A percentile compares a stretch with the other conserved stretches of the same genome.
Evolutionary conservation across 257 asterid species (phyloP).

Genomic region (Sherardia arvensis): DNA sequence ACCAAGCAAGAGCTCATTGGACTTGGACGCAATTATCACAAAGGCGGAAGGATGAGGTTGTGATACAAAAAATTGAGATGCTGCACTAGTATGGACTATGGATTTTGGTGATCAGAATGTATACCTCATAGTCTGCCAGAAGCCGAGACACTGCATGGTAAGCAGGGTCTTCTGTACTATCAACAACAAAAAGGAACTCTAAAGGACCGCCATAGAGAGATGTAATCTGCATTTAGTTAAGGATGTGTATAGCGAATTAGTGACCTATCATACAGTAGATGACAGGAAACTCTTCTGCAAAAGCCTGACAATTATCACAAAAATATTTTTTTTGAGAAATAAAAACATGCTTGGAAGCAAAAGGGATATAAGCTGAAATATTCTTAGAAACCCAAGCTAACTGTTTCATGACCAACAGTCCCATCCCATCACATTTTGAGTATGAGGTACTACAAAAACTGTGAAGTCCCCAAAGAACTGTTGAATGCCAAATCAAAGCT

Average conservation of each 20-base stretch:
- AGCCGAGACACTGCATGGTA: constrained; percentile 65
- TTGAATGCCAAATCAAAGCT: background rate
- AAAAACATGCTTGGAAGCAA: background rate
- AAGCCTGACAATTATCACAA: background rate
- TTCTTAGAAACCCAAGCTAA: background rate
- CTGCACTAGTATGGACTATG: background rate
- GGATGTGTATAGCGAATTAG: constrained; percentile 6
- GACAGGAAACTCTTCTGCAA: background rate
- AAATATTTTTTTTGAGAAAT: no score
- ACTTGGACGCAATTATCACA: background rate
- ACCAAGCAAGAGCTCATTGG: background rate
- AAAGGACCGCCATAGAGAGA: constrained; percentile 91
- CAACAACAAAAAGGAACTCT: constrained; percentile 89
- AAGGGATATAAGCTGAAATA: background rate
- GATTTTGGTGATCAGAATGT: background rate
- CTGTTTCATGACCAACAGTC: background rate
- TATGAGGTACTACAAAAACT: background rate
- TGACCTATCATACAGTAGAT: constrained; percentile 2
- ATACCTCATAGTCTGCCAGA: constrained; percentile 66
- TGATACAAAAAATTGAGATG: background rate
- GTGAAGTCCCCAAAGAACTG: background rate
- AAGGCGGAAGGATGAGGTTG: background rate
- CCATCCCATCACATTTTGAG: background rate
- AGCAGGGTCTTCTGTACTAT: constrained; percentile 89
- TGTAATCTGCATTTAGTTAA: constrained; percentile 60